Percentiles rank a stretch among this genome's conserved stretches.
These are phyloP conservation scores for Aspergillus brasiliensis DNA, from an alignment of 2,329 filamentous ascomycete species.

Conservation along the genomic window DNA sequence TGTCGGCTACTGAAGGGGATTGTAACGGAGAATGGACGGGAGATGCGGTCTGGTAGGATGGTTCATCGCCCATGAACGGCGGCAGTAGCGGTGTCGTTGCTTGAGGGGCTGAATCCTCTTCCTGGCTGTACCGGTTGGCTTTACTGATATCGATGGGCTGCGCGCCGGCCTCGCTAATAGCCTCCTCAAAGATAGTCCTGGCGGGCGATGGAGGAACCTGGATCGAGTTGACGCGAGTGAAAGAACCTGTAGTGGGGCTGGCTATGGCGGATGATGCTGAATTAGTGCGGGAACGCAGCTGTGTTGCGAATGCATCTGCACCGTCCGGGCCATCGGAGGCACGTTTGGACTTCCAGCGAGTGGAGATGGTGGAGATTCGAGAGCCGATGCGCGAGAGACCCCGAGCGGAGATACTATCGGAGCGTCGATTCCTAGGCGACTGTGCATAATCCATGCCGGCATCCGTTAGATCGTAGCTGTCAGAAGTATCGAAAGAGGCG, in stretches of 20 bases:
- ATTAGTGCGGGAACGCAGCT: slow-evolving; percentile 44
- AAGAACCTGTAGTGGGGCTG: slow-evolving; percentile 37
- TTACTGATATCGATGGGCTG: slow-evolving; percentile 56
- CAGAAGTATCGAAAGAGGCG: slow-evolving; percentile 31
- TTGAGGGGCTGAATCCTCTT: slow-evolving; percentile 60
- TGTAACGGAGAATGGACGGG: slow-evolving; percentile 78
- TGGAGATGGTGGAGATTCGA: slow-evolving; percentile 74
- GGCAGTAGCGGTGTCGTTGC: slow-evolving; percentile 84
- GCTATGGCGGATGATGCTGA: slow-evolving; percentile 45
- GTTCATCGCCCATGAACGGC: slow-evolving; percentile 69
- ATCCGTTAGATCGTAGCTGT: slow-evolving; percentile 56
- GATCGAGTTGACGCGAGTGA: slow-evolving; percentile 52
- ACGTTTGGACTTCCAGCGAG: slow-evolving; percentile 42
- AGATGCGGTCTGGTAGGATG: slow-evolving; percentile 52
- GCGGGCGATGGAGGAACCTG: slow-evolving; percentile 62
- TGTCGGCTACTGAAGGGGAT: slow-evolving; percentile 73
- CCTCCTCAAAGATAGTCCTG: slow-evolving; percentile 63
- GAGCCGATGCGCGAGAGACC: slow-evolving; percentile 65
- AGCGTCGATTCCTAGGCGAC: slow-evolving; percentile 58
- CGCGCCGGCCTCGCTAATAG: slow-evolving; percentile 50
- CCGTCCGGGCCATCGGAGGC: slow-evolving; percentile 37
- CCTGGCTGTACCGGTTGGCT: slow-evolving; percentile 51
- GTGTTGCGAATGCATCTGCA: slow-evolving; percentile 32
- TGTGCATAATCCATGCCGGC: slow-evolving; percentile 63
- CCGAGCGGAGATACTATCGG: slow-evolving; percentile 49